Evolutionary conservation across 1,284 basidiomycete species (phyloP).

Genomic region (Stygiomarasmius scandens): DNA sequence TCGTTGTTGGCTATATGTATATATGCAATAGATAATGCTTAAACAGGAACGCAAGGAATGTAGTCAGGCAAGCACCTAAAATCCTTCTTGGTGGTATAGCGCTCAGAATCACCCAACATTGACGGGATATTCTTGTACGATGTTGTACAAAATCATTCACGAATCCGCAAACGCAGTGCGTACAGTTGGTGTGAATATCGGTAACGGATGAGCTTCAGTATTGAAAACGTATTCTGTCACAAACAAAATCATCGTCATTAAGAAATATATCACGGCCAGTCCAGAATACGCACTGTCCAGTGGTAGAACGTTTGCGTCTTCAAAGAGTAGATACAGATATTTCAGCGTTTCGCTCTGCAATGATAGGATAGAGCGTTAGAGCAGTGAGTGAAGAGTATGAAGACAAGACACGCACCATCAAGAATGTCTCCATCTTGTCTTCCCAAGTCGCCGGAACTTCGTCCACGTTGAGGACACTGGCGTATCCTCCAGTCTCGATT

Average conservation of each 20-base stretch:
- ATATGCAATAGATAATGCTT: too few relatives aligned
- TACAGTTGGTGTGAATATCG: constrained; percentile 59
- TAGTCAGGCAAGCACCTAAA: too few relatives aligned
- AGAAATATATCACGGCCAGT: background rate
- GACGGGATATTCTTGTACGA: too few relatives aligned
- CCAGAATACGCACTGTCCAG: constrained; percentile 62
- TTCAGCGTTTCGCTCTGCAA: constrained; percentile 88
- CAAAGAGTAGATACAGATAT: constrained; percentile 91
- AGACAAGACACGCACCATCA: constrained; percentile 59
- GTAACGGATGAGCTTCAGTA: constrained; percentile 82
- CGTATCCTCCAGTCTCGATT: constrained; percentile 80
- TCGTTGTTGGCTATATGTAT: too few relatives aligned
- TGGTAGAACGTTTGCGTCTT: constrained; percentile 72
- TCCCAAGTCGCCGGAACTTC: constrained; percentile 65
- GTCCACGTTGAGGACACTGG: constrained; percentile 85
- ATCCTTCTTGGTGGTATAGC: too few relatives aligned
- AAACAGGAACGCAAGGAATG: too few relatives aligned
- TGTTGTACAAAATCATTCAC: background rate
- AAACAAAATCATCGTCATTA: background rate
- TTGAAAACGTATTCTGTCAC: constrained; percentile 89
- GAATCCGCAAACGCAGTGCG: constrained; percentile 46
- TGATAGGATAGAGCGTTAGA: background rate
- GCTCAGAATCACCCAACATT: too few relatives aligned
- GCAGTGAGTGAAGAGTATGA: background rate
- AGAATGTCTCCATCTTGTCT: constrained; percentile 96